Evolutionary conservation across 2,329 filamentous ascomycete genomes (phyloP).

Genomic region (Alternaria sp.): DNA sequence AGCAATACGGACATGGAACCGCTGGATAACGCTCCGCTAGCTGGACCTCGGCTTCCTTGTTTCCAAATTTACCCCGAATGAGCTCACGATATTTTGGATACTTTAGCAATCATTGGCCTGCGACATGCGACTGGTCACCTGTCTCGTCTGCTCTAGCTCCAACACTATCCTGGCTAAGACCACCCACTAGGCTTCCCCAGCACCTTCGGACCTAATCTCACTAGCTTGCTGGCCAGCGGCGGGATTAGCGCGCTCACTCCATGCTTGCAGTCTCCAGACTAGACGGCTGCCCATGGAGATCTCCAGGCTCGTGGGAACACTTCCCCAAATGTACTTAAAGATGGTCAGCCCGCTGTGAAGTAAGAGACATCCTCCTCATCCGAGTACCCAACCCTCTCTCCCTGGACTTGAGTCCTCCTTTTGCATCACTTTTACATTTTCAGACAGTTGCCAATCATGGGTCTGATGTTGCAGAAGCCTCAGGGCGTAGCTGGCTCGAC

Average conservation of each 20-base stretch:
- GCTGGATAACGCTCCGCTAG: constrained; percentile 9
- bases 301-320: constrained; percentile 26
- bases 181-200: constrained; percentile 17
- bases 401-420: constrained; percentile 12
- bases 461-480: constrained; percentile 67
- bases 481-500: constrained; percentile 72
- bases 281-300: constrained; percentile 34
- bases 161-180: constrained; percentile 19
- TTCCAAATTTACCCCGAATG: constrained; percentile 3
- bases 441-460: constrained; percentile 40
- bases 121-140: constrained; percentile 19
- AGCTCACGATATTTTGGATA: constrained; percentile 14
- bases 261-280: constrained; percentile 36
- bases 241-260: constrained; percentile 28
- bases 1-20: not conserved
- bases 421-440: constrained; percentile 12
- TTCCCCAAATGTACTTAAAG: constrained; percentile 36
- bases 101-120: constrained; percentile 18
- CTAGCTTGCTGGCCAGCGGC: constrained; percentile 24
- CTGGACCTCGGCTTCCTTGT: constrained; percentile 11
- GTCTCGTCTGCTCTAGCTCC: constrained; percentile 32
- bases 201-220: constrained; percentile 28
- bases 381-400: constrained; percentile 15
- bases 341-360: constrained; percentile 19
- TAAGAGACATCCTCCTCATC: constrained; percentile 17